phyloP scores from a whole-genome alignment of 1,284 basidiomycete species.

The Apiotrichum akiyoshidainum region DNA sequence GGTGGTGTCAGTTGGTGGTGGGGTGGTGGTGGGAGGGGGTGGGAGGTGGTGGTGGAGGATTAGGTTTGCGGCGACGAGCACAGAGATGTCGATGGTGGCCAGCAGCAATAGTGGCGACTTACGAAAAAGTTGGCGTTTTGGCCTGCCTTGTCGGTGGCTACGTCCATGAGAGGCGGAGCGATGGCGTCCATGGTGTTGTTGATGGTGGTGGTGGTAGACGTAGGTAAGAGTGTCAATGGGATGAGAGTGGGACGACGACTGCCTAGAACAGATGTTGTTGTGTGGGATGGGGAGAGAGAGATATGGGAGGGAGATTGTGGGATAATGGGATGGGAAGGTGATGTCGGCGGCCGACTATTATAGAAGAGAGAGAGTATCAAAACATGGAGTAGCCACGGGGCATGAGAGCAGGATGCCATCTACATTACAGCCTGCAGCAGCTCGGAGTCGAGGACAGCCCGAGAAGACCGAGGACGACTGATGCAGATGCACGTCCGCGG shows the following conservation, averaged over 20 bases:
- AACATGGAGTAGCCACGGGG: too few relatives aligned
- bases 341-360: background rate
- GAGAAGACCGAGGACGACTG: too few relatives aligned
- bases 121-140: constrained; percentile 13
- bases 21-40: background rate
- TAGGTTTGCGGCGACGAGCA: background rate
- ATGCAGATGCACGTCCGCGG: too few relatives aligned
- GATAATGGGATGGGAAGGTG: background rate
- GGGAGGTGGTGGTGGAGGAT: background rate
- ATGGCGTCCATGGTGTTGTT: constrained; percentile 14
- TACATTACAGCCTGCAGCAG: too few relatives aligned
- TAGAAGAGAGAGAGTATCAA: background rate
- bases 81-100: background rate
- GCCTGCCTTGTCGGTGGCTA: constrained; percentile 8
- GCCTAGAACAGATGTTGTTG: background rate
- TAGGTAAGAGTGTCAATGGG: background rate
- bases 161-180: constrained; percentile 8
- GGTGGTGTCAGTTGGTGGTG: constrained; percentile 8
- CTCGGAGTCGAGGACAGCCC: too few relatives aligned
- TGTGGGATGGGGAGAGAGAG: background rate
- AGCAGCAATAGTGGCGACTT: background rate
- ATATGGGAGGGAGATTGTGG: background rate
- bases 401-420: too few relatives aligned
- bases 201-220: background rate
- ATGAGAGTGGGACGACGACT: background rate